phyloP scores from a whole-genome alignment of 2,329 filamentous ascomycete genomes.

The Talaromyces sp. region DNA sequence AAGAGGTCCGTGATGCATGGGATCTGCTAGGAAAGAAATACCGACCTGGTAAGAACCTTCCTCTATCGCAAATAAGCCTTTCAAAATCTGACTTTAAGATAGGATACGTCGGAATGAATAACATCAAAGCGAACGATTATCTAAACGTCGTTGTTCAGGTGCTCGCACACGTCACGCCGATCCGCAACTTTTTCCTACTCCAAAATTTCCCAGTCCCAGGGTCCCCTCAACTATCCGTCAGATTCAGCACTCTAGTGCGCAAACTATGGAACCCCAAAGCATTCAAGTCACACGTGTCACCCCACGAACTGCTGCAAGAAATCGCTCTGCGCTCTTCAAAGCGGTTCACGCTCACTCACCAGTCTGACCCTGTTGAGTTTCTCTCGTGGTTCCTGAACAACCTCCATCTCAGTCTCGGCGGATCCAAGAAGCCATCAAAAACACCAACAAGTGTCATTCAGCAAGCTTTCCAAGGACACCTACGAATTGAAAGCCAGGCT shows the following conservation, averaged over 20 bases:
- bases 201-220: slow-evolving; percentile 67
- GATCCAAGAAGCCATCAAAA: slow-evolving; percentile 78
- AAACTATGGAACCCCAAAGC: slow-evolving; percentile 98
- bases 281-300: slow-evolving; percentile 95
- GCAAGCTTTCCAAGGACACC: slow-evolving; percentile 84
- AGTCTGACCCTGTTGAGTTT: slow-evolving; percentile 95
- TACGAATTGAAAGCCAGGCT: slow-evolving; percentile 88
- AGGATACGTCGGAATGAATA: slow-evolving; percentile 97
- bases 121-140: slow-evolving; percentile 99
- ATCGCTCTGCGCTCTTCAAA: slow-evolving; percentile 87
- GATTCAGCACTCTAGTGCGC: slow-evolving; percentile 83
- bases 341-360: slow-evolving; percentile 82
- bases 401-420: slow-evolving; percentile 85
- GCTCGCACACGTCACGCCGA: slow-evolving; percentile 79
- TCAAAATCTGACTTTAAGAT: slow-evolving; percentile 10
- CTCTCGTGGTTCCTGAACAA: slow-evolving; percentile 97
- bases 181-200: slow-evolving; percentile 88
- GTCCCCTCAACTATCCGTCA: slow-evolving; percentile 75
- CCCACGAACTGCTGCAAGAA: slow-evolving; percentile 94
- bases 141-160: slow-evolving; percentile 93
- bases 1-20: slow-evolving; percentile 57
- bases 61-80: neutral
- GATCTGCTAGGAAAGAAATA: slow-evolving; percentile 83
- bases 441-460: slow-evolving; percentile 71
- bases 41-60: slow-evolving; percentile 58